Conservation (phyloP, 768 basidiomycete genomes). For the Auriscalpium vulgare region DNA sequence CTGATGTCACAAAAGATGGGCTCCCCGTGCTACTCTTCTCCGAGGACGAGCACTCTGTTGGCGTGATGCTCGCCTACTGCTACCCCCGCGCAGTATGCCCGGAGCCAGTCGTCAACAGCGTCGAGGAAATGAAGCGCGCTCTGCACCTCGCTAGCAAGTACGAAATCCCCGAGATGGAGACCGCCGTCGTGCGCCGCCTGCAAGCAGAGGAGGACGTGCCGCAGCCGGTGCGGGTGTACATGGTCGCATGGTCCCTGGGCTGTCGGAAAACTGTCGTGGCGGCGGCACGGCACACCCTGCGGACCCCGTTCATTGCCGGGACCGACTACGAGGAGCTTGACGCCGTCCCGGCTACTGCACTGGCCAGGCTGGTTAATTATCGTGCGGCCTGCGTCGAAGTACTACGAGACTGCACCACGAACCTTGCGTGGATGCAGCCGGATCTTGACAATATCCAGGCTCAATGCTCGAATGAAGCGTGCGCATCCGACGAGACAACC, state of each 20-base stretch:
- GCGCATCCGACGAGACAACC: neutral
- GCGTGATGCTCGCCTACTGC: neutral
- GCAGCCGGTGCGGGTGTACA: neutral
- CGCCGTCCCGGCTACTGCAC: neutral
- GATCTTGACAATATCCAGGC: neutral
- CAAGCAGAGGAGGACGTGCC: neutral
- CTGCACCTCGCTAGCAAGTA: neutral
- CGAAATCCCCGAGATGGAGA: neutral
- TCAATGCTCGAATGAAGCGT: neutral
- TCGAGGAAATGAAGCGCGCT: neutral
- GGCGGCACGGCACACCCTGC: neutral
- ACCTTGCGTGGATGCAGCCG: neutral
- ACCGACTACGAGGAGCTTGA: neutral
- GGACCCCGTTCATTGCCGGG: neutral
- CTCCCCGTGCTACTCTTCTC: neutral
- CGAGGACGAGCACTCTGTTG: neutral
- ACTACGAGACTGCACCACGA: neutral
- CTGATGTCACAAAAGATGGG: neutral
- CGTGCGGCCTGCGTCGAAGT: neutral
- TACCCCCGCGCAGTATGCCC: neutral
- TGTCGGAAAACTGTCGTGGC: neutral
- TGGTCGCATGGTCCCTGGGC: neutral
- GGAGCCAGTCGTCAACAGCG: neutral
- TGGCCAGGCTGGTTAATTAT: neutral
- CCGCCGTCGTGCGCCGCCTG: neutral